Conservation (phyloP, 2,329 filamentous ascomycete genomes). For the Apiospora malaysiana region DNA sequence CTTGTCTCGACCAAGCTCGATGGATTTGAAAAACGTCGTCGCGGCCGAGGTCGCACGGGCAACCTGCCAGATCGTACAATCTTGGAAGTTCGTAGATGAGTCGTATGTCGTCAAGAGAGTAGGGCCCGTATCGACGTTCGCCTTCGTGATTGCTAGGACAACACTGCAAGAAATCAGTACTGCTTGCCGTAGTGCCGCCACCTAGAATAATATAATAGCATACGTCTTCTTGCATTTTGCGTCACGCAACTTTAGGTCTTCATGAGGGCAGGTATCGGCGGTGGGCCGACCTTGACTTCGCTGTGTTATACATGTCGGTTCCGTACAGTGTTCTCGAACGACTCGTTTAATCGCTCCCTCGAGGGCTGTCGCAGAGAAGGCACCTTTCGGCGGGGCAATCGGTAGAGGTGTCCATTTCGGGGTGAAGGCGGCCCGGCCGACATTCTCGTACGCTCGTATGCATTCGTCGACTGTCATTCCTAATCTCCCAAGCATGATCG, state of each 20-base stretch:
- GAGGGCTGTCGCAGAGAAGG: constrained; percentile 35
- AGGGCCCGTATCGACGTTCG: constrained; percentile 34
- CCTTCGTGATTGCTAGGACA: constrained; percentile 38
- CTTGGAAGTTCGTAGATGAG: constrained; percentile 28
- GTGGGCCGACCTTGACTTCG: too few relatives aligned
- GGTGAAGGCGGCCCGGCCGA: constrained; percentile 29
- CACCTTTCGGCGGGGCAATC: constrained; percentile 28
- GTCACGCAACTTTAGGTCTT: constrained; percentile 32
- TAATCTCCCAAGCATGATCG: constrained; percentile 38
- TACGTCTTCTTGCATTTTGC: constrained; percentile 35
- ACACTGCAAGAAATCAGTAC: constrained; percentile 28
- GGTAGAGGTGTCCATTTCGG: constrained; percentile 28
- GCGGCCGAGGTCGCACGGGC: constrained; percentile 39
- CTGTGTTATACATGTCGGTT: constrained; percentile 25
- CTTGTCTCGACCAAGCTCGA: constrained; percentile 34
- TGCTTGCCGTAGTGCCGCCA: too few relatives aligned
- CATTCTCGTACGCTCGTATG: constrained; percentile 31
- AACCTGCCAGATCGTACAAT: constrained; percentile 35
- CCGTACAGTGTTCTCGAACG: constrained; percentile 28
- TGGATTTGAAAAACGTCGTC: constrained; percentile 39
- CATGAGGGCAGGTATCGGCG: constrained; percentile 29
- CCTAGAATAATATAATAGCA: constrained; percentile 10
- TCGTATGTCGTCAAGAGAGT: constrained; percentile 30
- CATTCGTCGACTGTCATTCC: constrained; percentile 34
- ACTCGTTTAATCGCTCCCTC: constrained; percentile 33